Base-by-base conservation (phyloP, 306 rosid genomes). In the Crotalaria pallida region DNA sequence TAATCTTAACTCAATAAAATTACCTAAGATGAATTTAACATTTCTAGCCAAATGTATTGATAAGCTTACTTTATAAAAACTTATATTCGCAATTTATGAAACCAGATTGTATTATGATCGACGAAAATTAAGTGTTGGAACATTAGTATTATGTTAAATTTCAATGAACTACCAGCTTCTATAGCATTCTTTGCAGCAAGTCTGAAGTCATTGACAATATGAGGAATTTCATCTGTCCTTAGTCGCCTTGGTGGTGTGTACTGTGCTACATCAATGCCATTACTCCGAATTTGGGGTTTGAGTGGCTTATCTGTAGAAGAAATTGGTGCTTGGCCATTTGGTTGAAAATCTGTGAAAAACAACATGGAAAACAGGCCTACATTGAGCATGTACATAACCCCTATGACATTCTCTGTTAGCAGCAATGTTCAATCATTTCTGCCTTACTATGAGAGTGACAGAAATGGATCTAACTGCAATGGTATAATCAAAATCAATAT, bases 161-260 rank as follows among this genome's bases (percentile, higher is more conserved):
- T 41, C 6, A 41, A 10, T 11, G 15, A 12, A 41, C 61, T 57
- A 86, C 87, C 87, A 57, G 86, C 88, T 79, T 83, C 86, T 0
- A 83, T 36, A 10, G 67, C 67, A 59, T 59, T 59, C 53, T 33
- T 63, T 23, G 68, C 68, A 12, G 68, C 68, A 67, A 66, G 45
- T 43, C 82, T 67, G 57, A 77, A 86, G 59, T 82, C 80, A 23
- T 84, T 67, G 61, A 84, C 72, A 49, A 84, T 23, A 36, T 52
- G 40, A 18, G 77, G 72, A 52, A 83, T 81, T 56, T 81, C 92
- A 7, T 85, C 82, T 1, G 44, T 69, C 69, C 80, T 73, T 10
- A 82, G 72, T 19, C 72, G 15, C 75, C 80, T 70, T 55, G 92
- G 92, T 41, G 84, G 81, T 33, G 86, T 72, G 64, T 29, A 74